Percentiles rank a stretch among this genome's conserved stretches.
Evolutionary conservation across 208 protist genomes (phyloP).

Genomic region (Trypanosoma avium): DNA sequence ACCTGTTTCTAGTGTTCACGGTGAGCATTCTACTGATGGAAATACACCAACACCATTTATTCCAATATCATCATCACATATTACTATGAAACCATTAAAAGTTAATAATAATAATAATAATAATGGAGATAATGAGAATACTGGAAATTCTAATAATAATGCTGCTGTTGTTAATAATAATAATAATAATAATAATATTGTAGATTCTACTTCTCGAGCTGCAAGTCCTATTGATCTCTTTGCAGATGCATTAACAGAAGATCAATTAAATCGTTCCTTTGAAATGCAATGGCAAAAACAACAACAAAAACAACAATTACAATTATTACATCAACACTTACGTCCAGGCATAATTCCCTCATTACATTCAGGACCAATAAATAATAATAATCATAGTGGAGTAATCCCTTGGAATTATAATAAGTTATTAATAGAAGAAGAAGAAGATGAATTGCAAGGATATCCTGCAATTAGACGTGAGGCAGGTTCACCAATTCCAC

Average conservation of each 20-base stretch:
- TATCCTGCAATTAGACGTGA: constrained; percentile 3
- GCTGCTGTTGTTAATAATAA: background rate
- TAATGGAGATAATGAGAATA: background rate
- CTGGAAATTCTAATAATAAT: background rate
- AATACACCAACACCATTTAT: constrained; percentile 17
- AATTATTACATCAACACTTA: background rate
- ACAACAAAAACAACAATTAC: background rate
- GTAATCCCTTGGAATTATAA: background rate
- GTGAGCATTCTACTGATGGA: constrained; percentile 24
- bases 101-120: background rate
- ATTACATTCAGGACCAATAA: background rate
- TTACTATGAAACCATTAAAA: background rate
- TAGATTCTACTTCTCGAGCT: background rate
- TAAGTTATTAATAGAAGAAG: background rate
- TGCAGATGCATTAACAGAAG: constrained; percentile 25
- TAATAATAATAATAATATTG: background rate
- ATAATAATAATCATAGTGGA: background rate
- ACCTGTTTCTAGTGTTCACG: constrained; percentile 27
- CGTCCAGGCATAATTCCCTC: background rate
- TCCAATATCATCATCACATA: background rate
- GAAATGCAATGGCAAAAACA: constrained; percentile 17
- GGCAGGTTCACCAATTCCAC: constrained; percentile 1
- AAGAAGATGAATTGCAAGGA: background rate
- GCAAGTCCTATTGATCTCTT: constrained; percentile 24
- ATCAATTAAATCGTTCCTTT: constrained; percentile 27